Base-by-base conservation (phyloP, 257 asterid species). In the Marsdenia floribunda region DNA sequence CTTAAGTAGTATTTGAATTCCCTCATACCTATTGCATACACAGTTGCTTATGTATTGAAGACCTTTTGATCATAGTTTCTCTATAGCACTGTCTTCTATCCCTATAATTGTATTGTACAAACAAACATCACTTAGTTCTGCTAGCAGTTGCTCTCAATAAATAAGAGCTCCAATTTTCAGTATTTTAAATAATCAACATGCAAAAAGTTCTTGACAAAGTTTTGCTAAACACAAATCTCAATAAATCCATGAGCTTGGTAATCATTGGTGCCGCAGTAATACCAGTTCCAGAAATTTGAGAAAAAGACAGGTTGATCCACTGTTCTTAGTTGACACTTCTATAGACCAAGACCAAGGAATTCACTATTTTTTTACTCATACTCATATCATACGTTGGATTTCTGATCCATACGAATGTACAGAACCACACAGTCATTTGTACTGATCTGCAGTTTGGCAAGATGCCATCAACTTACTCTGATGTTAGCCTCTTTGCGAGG, bases 401-500 rank as follows among this genome's bases (percentile, higher is more conserved):
- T 70, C 54, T 15, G 16, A 4, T 70, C 26, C 15, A 18, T 19
- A 5, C 12, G 60, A 22, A 55, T 8, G 22, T 55, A 55, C 22
- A 24, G 29, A 55, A 21, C 60, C 60, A 42, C 3, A 3, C 26
- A 21, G 26, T 55, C 26, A 53, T 53, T 12, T 55, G 18, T 33
- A 35, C 6, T 21, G 35, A 64, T 16, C 69, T 64, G 46, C 18
- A 64, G 69, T 64, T 29, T 29, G n/a, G 0, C 42, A 1, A 1
- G 16, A 22, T 13, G 42, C 26, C 68, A 24, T 24, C 29, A 14
- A 60, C 26, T 24, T 85, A 94, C 99, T 94, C 99, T 18, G 99
- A 89, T 72, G 97, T 89, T 67, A 94, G 90, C 82, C 91, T 83
- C 88, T 88, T 94, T 76, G 98, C 98, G 21, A 94, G 91, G 83